A percentile compares a stretch with the other conserved stretches of the same genome.
Evolutionary conservation across 2,329 filamentous ascomycete genomes (phyloP).

Genomic region (Epichloe uncinata): DNA sequence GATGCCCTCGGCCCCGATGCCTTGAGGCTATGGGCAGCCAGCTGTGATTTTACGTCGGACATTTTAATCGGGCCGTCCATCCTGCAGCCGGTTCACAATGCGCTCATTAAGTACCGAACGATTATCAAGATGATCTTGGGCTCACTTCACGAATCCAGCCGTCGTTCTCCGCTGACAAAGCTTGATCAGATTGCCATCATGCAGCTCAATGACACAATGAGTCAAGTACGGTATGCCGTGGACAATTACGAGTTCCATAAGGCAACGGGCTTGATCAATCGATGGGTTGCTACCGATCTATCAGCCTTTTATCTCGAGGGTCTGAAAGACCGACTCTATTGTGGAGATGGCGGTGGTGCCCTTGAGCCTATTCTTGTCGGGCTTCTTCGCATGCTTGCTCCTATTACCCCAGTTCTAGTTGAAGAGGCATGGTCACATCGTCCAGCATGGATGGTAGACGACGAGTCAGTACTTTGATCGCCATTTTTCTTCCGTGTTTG

Average conservation of each 20-base stretch:
- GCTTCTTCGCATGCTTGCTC: slow-evolving; percentile 64
- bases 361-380: slow-evolving; percentile 56
- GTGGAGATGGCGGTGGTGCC: slow-evolving; percentile 54
- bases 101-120: slow-evolving; percentile 74
- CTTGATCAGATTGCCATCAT: slow-evolving; percentile 65
- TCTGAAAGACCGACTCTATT: slow-evolving; percentile 85
- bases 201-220: slow-evolving; percentile 55
- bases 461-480: slow-evolving; percentile 21
- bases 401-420: slow-evolving; percentile 69
- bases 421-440: slow-evolving; percentile 79
- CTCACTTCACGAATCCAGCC: slow-evolving; percentile 45
- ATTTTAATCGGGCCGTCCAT: slow-evolving; percentile 69
- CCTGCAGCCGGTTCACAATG: slow-evolving; percentile 61
- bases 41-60: slow-evolving; percentile 82
- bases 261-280: slow-evolving; percentile 58
- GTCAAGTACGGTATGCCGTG: slow-evolving; percentile 51
- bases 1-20: slow-evolving; percentile 77
- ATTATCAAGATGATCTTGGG: slow-evolving; percentile 87
- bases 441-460: slow-evolving; percentile 47
- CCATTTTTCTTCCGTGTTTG: neutral
- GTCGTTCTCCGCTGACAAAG: slow-evolving; percentile 37
- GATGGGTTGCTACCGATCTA: slow-evolving; percentile 70
- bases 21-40: slow-evolving; percentile 80
- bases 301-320: slow-evolving; percentile 92
- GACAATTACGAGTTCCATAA: slow-evolving; percentile 70